A percentile compares a stretch with the other conserved stretches of the same genome.
Evolutionary conservation across 2,329 filamentous ascomycete genomes (phyloP).

Genomic region (Fusarium sp.): DNA sequence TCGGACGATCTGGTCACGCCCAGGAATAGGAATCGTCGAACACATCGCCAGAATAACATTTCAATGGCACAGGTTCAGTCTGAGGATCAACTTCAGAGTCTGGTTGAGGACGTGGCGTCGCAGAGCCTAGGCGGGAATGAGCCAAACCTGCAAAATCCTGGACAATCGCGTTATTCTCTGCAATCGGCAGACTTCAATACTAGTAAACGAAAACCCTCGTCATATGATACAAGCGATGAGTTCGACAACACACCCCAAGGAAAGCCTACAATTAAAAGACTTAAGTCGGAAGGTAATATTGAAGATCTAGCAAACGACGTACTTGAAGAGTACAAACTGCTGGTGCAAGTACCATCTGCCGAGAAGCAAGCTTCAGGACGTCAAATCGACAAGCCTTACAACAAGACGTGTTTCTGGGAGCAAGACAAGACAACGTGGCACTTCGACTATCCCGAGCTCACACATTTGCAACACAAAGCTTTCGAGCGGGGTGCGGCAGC

Average conservation of each 20-base stretch:
- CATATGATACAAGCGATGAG: slow-evolving; percentile 63
- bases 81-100: slow-evolving; percentile 61
- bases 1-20: slow-evolving; percentile 54
- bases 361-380: slow-evolving; percentile 61
- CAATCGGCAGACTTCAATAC: slow-evolving; percentile 54
- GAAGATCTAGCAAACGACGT: slow-evolving; percentile 49
- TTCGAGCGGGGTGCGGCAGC: slow-evolving; percentile 63
- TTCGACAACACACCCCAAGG: slow-evolving; percentile 50
- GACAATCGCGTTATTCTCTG: slow-evolving; percentile 39
- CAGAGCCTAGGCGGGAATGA: slow-evolving; percentile 66
- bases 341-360: slow-evolving; percentile 62
- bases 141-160: slow-evolving; percentile 23
- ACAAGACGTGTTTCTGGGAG: slow-evolving; percentile 69
- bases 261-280: slow-evolving; percentile 65
- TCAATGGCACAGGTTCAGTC: slow-evolving; percentile 58
- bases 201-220: slow-evolving; percentile 66
- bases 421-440: slow-evolving; percentile 67
- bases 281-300: slow-evolving; percentile 61
- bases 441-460: slow-evolving; percentile 72
- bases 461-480: slow-evolving; percentile 65
- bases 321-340: slow-evolving; percentile 57
- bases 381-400: slow-evolving; percentile 66
- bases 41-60: slow-evolving; percentile 41
- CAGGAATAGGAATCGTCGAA: slow-evolving; percentile 41
- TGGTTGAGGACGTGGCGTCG: slow-evolving; percentile 63